phyloP scores from a whole-genome alignment of 2,329 filamentous ascomycete species.

The Paracoccidioides brasiliensis region DNA sequence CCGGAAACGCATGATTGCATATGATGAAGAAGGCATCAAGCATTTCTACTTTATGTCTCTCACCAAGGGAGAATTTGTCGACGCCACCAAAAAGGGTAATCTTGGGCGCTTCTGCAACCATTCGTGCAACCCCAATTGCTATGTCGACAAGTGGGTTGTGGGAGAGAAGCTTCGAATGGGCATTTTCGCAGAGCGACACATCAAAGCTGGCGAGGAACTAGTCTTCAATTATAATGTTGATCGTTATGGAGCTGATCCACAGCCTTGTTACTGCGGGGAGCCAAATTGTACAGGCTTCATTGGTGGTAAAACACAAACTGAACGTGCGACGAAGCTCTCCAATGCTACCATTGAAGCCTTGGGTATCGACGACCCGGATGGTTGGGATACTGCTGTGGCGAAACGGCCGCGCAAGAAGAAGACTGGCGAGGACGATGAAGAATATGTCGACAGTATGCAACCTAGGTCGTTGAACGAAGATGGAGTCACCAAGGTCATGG shows the following conservation, averaged over 20 bases:
- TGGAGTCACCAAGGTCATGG: slow-evolving; percentile 89
- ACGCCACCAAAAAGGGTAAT: slow-evolving; percentile 93
- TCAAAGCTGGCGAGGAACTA: slow-evolving; percentile 82
- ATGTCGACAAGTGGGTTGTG: slow-evolving; percentile 99
- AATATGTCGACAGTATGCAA: slow-evolving; percentile 83
- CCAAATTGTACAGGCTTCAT: slow-evolving; percentile 92
- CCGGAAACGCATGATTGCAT: slow-evolving; percentile 77
- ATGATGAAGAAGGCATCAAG: slow-evolving; percentile 92
- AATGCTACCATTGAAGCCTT: slow-evolving; percentile 85
- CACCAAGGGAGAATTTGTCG: slow-evolving; percentile 89
- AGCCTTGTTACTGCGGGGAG: slow-evolving; percentile 93
- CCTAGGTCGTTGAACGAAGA: slow-evolving; percentile 66
- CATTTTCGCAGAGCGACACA: slow-evolving; percentile 79
- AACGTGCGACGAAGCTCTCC: slow-evolving; percentile 82
- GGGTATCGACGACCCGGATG: slow-evolving; percentile 83
- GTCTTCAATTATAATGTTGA: slow-evolving; percentile 99
- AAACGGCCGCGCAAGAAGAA: slow-evolving; percentile 92
- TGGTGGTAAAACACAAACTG: slow-evolving; percentile 93
- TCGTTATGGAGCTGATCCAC: slow-evolving; percentile 89
- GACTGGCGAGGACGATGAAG: slow-evolving; percentile 78
- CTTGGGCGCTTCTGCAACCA: slow-evolving; percentile 97
- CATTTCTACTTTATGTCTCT: slow-evolving; percentile 99
- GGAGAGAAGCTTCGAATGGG: slow-evolving; percentile 97
- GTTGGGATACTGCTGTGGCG: slow-evolving; percentile 79
- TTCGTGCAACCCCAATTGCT: slow-evolving; percentile 97